Base-by-base conservation (phyloP, 1,139 yeast species). In the Pneumocystis canis region DNA sequence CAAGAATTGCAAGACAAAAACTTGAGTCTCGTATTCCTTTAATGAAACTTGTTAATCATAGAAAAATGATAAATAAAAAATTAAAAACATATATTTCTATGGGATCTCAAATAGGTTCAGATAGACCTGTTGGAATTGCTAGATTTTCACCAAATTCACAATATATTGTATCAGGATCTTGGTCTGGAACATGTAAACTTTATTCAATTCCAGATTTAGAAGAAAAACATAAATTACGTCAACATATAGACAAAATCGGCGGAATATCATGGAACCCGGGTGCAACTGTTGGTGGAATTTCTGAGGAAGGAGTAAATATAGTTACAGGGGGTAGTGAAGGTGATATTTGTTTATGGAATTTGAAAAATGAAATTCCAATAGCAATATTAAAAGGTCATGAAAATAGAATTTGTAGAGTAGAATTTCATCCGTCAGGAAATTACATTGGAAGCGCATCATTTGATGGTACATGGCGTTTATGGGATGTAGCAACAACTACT, bases 401-500 rank as follows among this genome's bases (percentile, higher is more conserved):
- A 20, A 75, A 75, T 9, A 78, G 97, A 63, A 84, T 89, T 0
- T 79, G 87, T 0, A 77, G 80, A n/a, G 74, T 84, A 0, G 79
- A 80, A 58, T 80, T 82, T 66, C 96, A 89, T 71, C 96, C 96
- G 0, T 70, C 76, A 1, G 82, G 83, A 0, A 69, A 73, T 2
- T 81, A 73, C 67, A 70, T 83, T 1, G 86, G 84, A 0, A 79
- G 89, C 31, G 87, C 96, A 0, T 89, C 97, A 0, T 85, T 81
- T 70, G 98, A 92, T 72, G 80, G 79, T 65, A 89, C 96, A 0
- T 92, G 97, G 97, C 80, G 89, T 65, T 72, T 89, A 5, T 89
- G 96, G 95, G 97, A 92, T 72, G 67, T 82, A 0, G 75, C 75
- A 11, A 80, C 77, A 1, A 77, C 76, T 59, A 69, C 70, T 35